Evolutionary conservation across 768 basidiomycete genomes (phyloP).

Genomic region (Favolaschia claudopus): DNA sequence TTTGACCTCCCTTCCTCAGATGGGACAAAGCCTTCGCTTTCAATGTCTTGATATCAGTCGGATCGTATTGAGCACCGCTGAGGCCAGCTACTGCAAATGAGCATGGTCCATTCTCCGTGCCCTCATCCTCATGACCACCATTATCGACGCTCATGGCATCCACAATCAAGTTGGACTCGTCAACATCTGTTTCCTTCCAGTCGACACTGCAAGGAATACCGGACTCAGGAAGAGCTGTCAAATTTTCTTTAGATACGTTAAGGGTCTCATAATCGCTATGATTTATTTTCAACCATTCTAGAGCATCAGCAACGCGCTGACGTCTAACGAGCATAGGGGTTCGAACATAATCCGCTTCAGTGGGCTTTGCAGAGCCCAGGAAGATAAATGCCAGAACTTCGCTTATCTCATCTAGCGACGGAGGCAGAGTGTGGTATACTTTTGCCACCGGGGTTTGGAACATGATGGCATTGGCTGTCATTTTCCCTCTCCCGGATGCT

Average conservation of each 20-base stretch:
- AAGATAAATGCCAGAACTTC: constrained; percentile 41
- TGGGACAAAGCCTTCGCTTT: constrained; percentile 23
- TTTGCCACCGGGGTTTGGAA: constrained; percentile 40
- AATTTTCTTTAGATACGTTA: constrained; percentile 33
- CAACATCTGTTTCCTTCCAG: constrained; percentile 24
- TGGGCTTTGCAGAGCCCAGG: constrained; percentile 35
- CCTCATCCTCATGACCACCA: constrained; percentile 35
- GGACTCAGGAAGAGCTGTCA: constrained; percentile 32
- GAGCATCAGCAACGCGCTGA: constrained; percentile 28
- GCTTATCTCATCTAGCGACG: constrained; percentile 37
- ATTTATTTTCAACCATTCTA: constrained; percentile 44
- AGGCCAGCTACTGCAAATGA: constrained; percentile 48
- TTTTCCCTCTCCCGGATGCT: constrained; percentile 37
- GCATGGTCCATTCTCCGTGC: constrained; percentile 38
- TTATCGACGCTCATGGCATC: constrained; percentile 29
- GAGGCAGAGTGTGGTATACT: constrained; percentile 42
- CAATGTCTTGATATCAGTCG: constrained; percentile 22
- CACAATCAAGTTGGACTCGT: constrained; percentile 14
- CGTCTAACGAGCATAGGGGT: constrained; percentile 41
- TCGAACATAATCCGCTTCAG: constrained; percentile 31
- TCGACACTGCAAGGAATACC: constrained; percentile 33
- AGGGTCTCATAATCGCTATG: constrained; percentile 40
- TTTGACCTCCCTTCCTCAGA: too few relatives aligned
- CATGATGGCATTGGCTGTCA: constrained; percentile 42
- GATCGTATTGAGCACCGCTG: constrained; percentile 32